phyloP scores from a whole-genome alignment of 78 protist species.

The Dictyostelium intermedium region DNA sequence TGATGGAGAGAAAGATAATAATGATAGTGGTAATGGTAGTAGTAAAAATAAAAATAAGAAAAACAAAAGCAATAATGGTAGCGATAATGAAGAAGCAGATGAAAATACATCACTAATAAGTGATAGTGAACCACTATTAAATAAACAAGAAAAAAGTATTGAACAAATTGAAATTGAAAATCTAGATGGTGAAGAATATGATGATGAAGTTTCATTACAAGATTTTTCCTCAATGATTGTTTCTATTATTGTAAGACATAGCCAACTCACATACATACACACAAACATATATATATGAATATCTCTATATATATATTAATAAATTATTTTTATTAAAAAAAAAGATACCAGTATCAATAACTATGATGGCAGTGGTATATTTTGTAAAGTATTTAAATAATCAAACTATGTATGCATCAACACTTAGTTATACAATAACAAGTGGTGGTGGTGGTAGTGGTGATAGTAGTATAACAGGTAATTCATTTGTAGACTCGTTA shows the following conservation, averaged over 20 bases:
- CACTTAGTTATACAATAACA: not conserved
- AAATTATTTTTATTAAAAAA: not conserved
- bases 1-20: not conserved
- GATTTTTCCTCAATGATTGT: conserved; percentile 69
- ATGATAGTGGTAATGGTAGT: not conserved
- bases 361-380: not conserved
- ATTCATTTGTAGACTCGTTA: conserved; percentile 33
- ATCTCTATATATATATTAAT: not conserved
- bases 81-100: not conserved
- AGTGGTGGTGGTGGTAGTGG: conserved; percentile 4
- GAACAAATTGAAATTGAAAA: not conserved
- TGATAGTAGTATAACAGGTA: not conserved
- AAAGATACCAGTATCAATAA: not conserved
- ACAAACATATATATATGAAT: not conserved
- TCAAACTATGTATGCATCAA: conserved; percentile 2
- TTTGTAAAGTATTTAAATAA: not conserved
- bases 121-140: not conserved
- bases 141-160: not conserved
- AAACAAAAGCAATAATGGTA: not conserved
- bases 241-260: conserved; percentile 25
- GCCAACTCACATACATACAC: too few species aligned
- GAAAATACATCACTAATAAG: not conserved
- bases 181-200: conserved; percentile 47
- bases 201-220: conserved; percentile 56
- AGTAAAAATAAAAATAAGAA: not conserved